Base-by-base conservation (phyloP, 306 rosid genomes). In the Prunus salicina region DNA sequence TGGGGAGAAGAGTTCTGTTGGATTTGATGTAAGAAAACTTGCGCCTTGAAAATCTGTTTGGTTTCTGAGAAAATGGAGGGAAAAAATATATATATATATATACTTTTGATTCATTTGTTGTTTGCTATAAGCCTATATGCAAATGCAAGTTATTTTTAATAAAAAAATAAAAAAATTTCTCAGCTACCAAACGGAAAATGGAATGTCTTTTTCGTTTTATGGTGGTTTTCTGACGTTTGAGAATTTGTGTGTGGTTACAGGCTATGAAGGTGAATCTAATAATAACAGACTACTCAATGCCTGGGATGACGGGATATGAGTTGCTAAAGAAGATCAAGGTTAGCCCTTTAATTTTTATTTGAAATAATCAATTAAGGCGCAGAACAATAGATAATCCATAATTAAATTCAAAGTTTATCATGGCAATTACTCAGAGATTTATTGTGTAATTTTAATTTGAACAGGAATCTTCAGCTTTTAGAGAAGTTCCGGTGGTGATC, bases 261-360 rank as follows among this genome's bases (percentile, higher is more conserved):
- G 81, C 71, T 78, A 78, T 83, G 71, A 87, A 95, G 83, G 97
- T 95, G 87, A 92, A 95, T 88, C 86, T 95, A 43, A 95, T 95
- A 63, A 92, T 95, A 78, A 95, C 99, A 1, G 99, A 95, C 80
- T 95, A 95, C 75, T 95, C 97, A 43, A 95, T 95, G 99, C 99
- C 99, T 0, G 99, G 92, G 76, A 95, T 95, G 99, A 90, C 97
- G 3, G 99, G 99, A 51, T 95, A 92, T 82, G 99, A 95, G 73
- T 66, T 95, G 5, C 96, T 95, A 34, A 95, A 95, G 83, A 95
- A 82, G 86, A 92, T 95, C 75, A 95, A 95, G 97, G 99, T 94
- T 78, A 34, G 67, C 55, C 63, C 57, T 70, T 20, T 15, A 53
- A 32, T 41, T 25, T 38, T 20, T 34, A 9, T 14, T 34, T 25